A percentile compares a stretch with the other conserved stretches of the same genome.
Evolutionary conservation across 139 green algal species (phyloP).

Genomic region (Chlorella sorokiniana): DNA sequence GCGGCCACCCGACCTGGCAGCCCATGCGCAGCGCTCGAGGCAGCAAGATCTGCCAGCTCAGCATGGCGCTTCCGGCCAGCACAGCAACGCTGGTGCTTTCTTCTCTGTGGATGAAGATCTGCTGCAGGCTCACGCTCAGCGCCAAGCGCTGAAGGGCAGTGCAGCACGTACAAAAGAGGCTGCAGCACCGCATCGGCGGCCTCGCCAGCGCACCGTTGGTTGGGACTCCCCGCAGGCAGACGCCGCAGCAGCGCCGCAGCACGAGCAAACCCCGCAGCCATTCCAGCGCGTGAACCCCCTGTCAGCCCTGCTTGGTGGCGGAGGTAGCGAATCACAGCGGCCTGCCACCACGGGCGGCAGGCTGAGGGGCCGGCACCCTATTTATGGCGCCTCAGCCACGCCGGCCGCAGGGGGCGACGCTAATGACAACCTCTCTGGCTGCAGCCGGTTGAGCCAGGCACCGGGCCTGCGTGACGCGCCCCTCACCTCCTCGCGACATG

Average conservation of each 20-base stretch:
- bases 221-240: conserved; percentile 13
- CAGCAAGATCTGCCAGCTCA: conserved; percentile 20
- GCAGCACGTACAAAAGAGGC: not conserved
- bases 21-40: conserved; percentile 8
- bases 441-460: not conserved
- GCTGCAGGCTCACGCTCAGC: conserved; percentile 1
- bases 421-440: not conserved
- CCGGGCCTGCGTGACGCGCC: not conserved
- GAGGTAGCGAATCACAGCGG: not conserved
- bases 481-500: conserved; percentile 2
- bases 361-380: conserved; percentile 19
- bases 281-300: conserved; percentile 16
- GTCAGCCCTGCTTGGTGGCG: conserved; percentile 8
- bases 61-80: not conserved
- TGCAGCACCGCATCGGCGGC: not conserved
- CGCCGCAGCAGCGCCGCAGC: not conserved
- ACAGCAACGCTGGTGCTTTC: not conserved
- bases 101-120: conserved; percentile 26
- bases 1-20: not conserved
- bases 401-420: not conserved
- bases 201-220: not conserved
- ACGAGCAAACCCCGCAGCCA: conserved; percentile 16
- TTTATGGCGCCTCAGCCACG: not conserved
- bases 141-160: not conserved
- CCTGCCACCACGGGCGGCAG: conserved; percentile 9